These are phyloP conservation scores for Schizosaccharomyces osmophilus DNA, from an alignment of 805 yeast genomes.

Conservation along the genomic window DNA sequence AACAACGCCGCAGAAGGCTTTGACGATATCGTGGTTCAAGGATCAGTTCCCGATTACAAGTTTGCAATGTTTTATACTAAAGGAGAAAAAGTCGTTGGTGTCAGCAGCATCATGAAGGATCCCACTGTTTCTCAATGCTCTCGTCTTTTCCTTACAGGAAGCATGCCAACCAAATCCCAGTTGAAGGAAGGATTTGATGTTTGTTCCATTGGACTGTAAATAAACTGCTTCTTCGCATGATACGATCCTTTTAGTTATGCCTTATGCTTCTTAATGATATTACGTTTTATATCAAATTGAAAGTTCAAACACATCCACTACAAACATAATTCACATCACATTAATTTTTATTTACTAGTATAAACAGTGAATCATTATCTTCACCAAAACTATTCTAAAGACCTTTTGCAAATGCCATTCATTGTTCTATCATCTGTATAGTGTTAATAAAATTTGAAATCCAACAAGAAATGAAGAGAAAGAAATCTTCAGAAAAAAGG, in stretches of 20 bases:
- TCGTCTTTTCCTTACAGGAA: slow-evolving; percentile 1
- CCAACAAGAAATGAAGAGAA: background rate
- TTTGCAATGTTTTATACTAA: slow-evolving; percentile 2
- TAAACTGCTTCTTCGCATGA: background rate
- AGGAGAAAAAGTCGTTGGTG: slow-evolving; percentile 4
- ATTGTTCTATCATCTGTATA: background rate
- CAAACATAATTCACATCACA: too few relatives aligned
- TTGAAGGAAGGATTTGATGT: slow-evolving; percentile 3
- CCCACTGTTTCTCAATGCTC: slow-evolving; percentile 1
- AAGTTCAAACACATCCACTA: too few relatives aligned
- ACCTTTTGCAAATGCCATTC: too few relatives aligned
- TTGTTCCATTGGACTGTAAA: background rate
- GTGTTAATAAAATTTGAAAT: background rate
- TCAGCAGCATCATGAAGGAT: slow-evolving; percentile 2
- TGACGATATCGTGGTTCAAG: slow-evolving; percentile 3
- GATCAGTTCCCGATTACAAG: slow-evolving; percentile 1
- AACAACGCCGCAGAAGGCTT: slow-evolving; percentile 3
- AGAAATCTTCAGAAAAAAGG: background rate
- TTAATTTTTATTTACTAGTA: too few relatives aligned
- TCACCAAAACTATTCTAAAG: too few relatives aligned
- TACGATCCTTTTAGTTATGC: background rate
- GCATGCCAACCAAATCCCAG: slow-evolving; percentile 3
- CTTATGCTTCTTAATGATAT: too few relatives aligned
- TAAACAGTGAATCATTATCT: too few relatives aligned
- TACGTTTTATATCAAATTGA: too few relatives aligned